Percentiles rank a stretch among this genome's conserved stretches.
These are phyloP conservation scores for Chamaecyparis obtusa DNA, from an alignment of 75 land plant species.

Conservation along the genomic window DNA sequence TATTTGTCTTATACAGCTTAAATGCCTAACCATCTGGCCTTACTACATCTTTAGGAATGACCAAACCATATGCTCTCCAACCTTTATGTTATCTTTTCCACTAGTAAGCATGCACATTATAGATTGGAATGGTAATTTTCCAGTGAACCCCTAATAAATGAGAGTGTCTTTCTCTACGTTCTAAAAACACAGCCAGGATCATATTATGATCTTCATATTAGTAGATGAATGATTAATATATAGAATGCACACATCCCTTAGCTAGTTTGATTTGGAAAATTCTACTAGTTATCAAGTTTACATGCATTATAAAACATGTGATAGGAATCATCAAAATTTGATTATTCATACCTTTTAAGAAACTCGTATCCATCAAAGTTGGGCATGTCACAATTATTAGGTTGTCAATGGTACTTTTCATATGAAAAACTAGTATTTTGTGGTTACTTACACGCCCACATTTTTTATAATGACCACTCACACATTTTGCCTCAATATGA, in stretches of 20 bases:
- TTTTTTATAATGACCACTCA: slow-evolving; percentile 64
- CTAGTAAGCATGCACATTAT: slow-evolving; percentile 85
- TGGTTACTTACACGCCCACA: slow-evolving; percentile 80
- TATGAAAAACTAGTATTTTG: slow-evolving; percentile 62
- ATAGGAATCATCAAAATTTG: background rate
- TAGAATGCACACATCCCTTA: background rate
- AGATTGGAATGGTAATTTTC: slow-evolving; percentile 91
- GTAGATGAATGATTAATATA: background rate
- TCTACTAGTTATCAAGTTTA: too few relatives aligned
- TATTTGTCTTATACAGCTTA: slow-evolving; percentile 64
- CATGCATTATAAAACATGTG: background rate
- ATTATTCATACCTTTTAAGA: slow-evolving; percentile 47
- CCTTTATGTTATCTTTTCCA: slow-evolving; percentile 37
- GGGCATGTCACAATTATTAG: slow-evolving; percentile 66
- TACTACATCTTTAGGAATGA: slow-evolving; percentile 41
- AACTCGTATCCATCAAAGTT: slow-evolving; percentile 38
- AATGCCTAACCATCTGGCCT: slow-evolving; percentile 77
- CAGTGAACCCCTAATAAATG: slow-evolving; percentile 86
- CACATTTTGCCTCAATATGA: slow-evolving; percentile 72
- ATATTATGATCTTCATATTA: background rate
- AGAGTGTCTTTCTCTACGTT: slow-evolving; percentile 74
- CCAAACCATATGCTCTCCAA: slow-evolving; percentile 62
- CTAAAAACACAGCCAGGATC: slow-evolving; percentile 29
- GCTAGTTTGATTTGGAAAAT: background rate
- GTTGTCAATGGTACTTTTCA: slow-evolving; percentile 79